These are phyloP conservation scores for Hygrophoropsis aurantiaca DNA, from an alignment of 768 basidiomycete genomes.

Conservation along the genomic window DNA sequence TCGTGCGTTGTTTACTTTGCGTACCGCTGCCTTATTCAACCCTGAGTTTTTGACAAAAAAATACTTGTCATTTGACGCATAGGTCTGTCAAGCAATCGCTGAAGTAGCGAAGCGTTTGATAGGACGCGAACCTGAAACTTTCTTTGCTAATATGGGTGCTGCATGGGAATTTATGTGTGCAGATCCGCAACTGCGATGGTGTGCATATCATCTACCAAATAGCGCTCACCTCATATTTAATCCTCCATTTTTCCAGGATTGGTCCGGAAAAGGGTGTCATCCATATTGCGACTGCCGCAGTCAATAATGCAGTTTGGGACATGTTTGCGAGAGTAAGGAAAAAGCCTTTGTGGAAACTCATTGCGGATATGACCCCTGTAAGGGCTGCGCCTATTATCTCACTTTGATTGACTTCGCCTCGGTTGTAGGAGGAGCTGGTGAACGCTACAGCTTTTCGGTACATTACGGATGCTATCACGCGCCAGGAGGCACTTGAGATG, in stretches of 20 bases:
- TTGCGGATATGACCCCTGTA: constrained; percentile 55
- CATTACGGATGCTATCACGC: constrained; percentile 63
- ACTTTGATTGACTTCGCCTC: neutral
- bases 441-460: constrained; percentile 50
- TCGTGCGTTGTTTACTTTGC: constrained; percentile 29
- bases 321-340: constrained; percentile 45
- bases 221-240: neutral
- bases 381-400: constrained; percentile 2
- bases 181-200: constrained; percentile 61
- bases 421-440: constrained; percentile 42
- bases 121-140: constrained; percentile 48
- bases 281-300: constrained; percentile 52
- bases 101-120: constrained; percentile 51
- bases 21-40: neutral
- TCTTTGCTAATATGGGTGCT: constrained; percentile 60
- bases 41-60: no score
- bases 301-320: constrained; percentile 63
- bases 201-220: constrained; percentile 6
- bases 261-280: constrained; percentile 65
- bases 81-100: constrained; percentile 52
- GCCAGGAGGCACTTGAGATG: constrained; percentile 58
- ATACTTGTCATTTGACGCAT: neutral
- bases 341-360: constrained; percentile 63
- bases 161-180: constrained; percentile 54
- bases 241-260: constrained; percentile 29